Conservation (phyloP, 495 filamentous ascomycete genomes). For the Filosporella fistucella region DNA sequence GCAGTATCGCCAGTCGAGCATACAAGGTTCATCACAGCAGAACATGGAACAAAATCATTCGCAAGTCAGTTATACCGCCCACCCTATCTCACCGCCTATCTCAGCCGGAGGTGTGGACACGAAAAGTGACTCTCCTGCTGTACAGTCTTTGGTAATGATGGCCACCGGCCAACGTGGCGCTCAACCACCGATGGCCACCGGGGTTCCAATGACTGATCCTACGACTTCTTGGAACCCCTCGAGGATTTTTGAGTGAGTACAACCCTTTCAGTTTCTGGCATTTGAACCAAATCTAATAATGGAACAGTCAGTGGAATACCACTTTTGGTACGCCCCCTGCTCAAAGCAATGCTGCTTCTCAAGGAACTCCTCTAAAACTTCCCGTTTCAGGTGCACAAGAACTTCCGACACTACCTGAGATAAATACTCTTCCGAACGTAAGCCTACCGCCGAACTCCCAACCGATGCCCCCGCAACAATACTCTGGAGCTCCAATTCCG, state of each 20-base stretch:
- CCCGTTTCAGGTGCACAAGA: constrained; percentile 46
- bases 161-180: constrained; percentile 46
- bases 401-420: constrained; percentile 44
- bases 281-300: constrained; percentile 16
- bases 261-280: not conserved
- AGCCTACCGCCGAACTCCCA: constrained; percentile 38
- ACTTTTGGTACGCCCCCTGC: constrained; percentile 71
- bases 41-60: constrained; percentile 36
- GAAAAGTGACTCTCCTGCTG: constrained; percentile 76
- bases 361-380: constrained; percentile 24
- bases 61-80: constrained; percentile 67
- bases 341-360: constrained; percentile 25
- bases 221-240: constrained; percentile 80
- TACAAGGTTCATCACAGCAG: constrained; percentile 33
- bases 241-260: constrained; percentile 88
- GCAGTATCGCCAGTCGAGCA: constrained; percentile 33
- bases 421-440: constrained; percentile 16
- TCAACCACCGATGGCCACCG: constrained; percentile 39
- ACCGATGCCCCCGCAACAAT: constrained; percentile 48
- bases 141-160: constrained; percentile 76
- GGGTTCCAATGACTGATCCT: constrained; percentile 60
- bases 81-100: constrained; percentile 80
- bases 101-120: constrained; percentile 69
- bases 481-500: constrained; percentile 45
- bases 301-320: constrained; percentile 78